Percentiles rank a stretch among this genome's conserved stretches.
These are phyloP conservation scores for Auriculariales sp. DNA, from an alignment of 768 basidiomycete genomes.

Conservation along the genomic window DNA sequence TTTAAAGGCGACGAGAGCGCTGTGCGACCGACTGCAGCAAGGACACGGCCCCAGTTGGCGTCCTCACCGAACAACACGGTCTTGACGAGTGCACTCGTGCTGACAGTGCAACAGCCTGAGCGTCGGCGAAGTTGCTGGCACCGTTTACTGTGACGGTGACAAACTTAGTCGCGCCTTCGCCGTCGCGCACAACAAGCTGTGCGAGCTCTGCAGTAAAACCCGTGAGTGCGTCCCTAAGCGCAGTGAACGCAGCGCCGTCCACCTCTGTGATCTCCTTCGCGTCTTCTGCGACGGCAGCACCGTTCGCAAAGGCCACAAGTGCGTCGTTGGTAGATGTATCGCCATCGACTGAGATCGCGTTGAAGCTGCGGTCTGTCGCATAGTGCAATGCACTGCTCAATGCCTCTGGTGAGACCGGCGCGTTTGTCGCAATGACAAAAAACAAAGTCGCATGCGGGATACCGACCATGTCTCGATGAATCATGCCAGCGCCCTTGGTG, in stretches of 20 bases:
- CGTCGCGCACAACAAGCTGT: constrained; percentile 89
- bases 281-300: constrained; percentile 44
- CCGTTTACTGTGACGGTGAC: constrained; percentile 84
- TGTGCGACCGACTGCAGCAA: constrained; percentile 81
- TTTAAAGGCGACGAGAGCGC: constrained; percentile 44
- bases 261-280: constrained; percentile 47
- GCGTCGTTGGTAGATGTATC: constrained; percentile 99
- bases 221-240: constrained; percentile 73
- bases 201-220: constrained; percentile 83
- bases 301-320: constrained; percentile 80
- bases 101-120: constrained; percentile 79
- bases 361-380: constrained; percentile 90
- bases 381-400: constrained; percentile 79
- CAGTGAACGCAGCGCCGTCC: constrained; percentile 44
- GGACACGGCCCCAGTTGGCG: constrained; percentile 94
- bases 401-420: constrained; percentile 61
- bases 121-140: constrained; percentile 68
- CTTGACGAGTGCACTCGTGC: constrained; percentile 89
- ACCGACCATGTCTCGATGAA: constrained; percentile 91
- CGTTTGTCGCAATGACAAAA: constrained; percentile 86
- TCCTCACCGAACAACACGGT: constrained; percentile 94
- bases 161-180: constrained; percentile 97
- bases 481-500: constrained; percentile 99
- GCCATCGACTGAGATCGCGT: constrained; percentile 92
- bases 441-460: constrained; percentile 79